Evolutionary conservation across 139 green algal species (phyloP).

Genomic region (Parachlorella kessleri): DNA sequence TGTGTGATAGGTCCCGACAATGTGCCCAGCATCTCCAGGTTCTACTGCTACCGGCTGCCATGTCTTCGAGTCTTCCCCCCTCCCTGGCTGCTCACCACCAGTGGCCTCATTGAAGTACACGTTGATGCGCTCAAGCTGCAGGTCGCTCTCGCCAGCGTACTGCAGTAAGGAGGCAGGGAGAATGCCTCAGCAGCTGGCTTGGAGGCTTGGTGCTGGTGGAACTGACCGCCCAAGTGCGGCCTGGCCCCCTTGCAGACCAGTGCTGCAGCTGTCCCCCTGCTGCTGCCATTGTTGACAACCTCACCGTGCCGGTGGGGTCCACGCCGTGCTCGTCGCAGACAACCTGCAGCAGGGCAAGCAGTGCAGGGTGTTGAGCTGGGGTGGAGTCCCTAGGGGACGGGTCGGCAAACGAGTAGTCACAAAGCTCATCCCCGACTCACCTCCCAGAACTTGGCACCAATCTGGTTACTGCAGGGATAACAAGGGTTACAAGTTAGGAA

Average conservation of each 20-base stretch:
- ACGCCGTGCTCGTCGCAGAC: conserved; percentile 90
- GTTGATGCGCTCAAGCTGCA: conserved; percentile 99
- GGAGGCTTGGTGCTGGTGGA: too few species aligned
- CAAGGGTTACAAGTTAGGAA: too few species aligned
- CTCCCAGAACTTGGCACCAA: background rate
- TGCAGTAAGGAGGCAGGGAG: background rate
- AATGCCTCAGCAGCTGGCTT: too few species aligned
- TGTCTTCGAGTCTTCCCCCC: too few species aligned
- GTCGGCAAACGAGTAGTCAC: background rate
- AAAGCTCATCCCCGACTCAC: background rate
- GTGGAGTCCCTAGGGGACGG: background rate
- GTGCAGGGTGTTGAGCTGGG: background rate
- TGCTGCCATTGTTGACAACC: too few species aligned
- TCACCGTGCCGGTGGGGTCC: conserved; percentile 90
- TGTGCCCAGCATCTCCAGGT: too few species aligned
- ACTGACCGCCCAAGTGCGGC: too few species aligned
- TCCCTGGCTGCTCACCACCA: too few species aligned
- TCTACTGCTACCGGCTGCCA: too few species aligned
- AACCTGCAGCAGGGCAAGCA: conserved; percentile 54
- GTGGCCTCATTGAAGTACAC: conserved; percentile 99
- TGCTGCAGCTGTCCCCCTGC: too few species aligned
- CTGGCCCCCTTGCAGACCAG: too few species aligned
- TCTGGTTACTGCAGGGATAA: background rate
- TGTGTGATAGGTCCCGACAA: too few species aligned
- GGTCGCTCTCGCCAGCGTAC: conserved; percentile 88